Base-by-base conservation (phyloP, 2,329 filamentous ascomycete genomes). In the Aspergillus brunneoviolaceus region DNA sequence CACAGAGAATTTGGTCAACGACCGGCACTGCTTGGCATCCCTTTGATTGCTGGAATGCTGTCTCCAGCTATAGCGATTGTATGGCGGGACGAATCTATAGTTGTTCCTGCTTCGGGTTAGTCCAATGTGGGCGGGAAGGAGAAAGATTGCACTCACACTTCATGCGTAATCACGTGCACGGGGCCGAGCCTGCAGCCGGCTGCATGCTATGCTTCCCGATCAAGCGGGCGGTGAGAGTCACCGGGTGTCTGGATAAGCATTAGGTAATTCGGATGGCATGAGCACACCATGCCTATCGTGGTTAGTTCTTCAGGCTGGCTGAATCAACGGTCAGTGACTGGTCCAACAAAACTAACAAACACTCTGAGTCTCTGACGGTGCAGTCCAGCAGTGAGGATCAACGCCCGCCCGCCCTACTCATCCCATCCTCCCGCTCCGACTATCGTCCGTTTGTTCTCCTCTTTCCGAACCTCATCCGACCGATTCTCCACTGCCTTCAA, bases 51-150 rank as follows among this genome's bases (percentile, higher is more conserved):
- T 45, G 39, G n/a, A 7, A 45, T 45, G 39, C 16, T 1, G 16
- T n/a, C 2, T 16, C 14, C 39, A 45, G 39, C 14, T 45, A 19
- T 45, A 45, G 39, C 39, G 21, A n/a, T 45, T 19, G 33, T 45
- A 45, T n/a, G 14, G 39, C 39, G 16, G 39, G 39, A 45, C 39
- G 14, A 19, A n/a, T 45, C 39, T 16, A 45, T 45, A 45, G 39
- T 45, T n/a, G 16, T 45, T 31, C 19, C 55, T 51, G 55, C 47
- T 57, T 57, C 50, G 55, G 33, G 55, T 57, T 50, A 57, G 55
- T 51, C 11, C n/a, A 19, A 25, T 4, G 11, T 45, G 39, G 39
- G 39, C 39, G 39, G 5, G 39, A 45, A 45, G 39, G 39, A 45
- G 16, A 45, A 45, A 19, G 33, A 35, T 35, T 12, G 10, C 33